Evolutionary conservation across 2,329 filamentous ascomycete species (phyloP).

Genomic region (Stagonosporopsis rhizophila): DNA sequence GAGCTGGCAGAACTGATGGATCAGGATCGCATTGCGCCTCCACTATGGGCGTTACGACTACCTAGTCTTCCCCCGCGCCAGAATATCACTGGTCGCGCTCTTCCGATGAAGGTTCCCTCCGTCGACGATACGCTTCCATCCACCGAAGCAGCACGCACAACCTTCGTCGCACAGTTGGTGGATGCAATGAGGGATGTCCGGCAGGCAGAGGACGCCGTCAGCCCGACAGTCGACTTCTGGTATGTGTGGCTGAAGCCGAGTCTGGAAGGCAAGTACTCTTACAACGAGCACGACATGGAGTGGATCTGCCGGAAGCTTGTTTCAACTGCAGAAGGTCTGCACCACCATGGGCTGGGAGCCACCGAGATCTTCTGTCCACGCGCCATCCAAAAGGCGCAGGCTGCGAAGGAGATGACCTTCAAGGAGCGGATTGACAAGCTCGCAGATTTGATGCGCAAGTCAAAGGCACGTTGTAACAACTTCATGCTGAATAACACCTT

Average conservation of each 20-base stretch:
- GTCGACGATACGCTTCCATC: not conserved
- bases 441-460: not conserved
- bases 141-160: not conserved
- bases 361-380: not conserved
- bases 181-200: constrained; percentile 1
- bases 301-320: constrained; percentile 3
- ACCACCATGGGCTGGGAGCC: not conserved
- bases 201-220: not conserved
- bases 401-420: not conserved
- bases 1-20: not conserved
- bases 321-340: not conserved
- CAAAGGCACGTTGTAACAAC: constrained; percentile 3
- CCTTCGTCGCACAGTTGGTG: not conserved
- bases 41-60: not conserved
- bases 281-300: constrained; percentile 5
- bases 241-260: constrained; percentile 14
- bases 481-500: constrained; percentile 3
- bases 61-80: not conserved
- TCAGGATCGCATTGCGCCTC: not conserved
- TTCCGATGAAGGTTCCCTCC: not conserved
- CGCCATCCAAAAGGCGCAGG: not conserved
- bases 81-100: not conserved
- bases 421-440: not conserved
- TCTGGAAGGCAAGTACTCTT: not conserved
- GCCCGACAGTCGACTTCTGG: not conserved